phyloP scores from a whole-genome alignment of 768 basidiomycete species.

The Xerocomellus amylosporus region DNA sequence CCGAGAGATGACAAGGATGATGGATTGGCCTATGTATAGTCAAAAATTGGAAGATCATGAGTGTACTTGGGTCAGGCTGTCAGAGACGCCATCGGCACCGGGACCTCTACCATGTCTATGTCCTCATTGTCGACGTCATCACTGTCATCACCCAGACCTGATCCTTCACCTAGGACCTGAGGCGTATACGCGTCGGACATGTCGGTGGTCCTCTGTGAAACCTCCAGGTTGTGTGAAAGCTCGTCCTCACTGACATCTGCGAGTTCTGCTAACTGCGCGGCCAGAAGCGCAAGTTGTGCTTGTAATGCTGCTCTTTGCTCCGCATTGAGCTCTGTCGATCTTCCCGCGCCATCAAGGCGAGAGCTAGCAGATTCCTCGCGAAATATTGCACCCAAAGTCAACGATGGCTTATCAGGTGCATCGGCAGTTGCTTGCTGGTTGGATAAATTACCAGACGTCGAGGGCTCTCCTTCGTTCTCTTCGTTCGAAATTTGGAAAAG shows the following conservation, averaged over 20 bases:
- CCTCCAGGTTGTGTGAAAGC: conserved; percentile 28
- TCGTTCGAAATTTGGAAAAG: conserved; percentile 42
- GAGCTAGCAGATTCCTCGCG: conserved; percentile 5
- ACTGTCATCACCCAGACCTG: conserved; percentile 7
- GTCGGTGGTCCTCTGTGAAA: not conserved
- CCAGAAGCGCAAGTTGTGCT: conserved; percentile 68
- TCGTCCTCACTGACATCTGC: conserved; percentile 42
- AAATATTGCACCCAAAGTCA: not conserved
- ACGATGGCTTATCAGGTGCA: conserved; percentile 6
- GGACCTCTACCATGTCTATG: conserved; percentile 32
- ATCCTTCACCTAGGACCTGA: conserved; percentile 1
- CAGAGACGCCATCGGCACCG: conserved; percentile 20
- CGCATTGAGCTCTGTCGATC: conserved; percentile 32
- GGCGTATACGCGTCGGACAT: not conserved
- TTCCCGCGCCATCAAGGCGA: conserved; percentile 5
- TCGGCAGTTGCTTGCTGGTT: not conserved
- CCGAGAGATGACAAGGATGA: not conserved
- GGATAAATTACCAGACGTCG: conserved; percentile 1
- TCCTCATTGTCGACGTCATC: conserved; percentile 23
- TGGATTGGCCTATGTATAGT: not conserved
- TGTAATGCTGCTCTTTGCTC: conserved; percentile 65
- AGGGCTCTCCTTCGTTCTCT: conserved; percentile 17
- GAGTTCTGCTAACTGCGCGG: conserved; percentile 69
- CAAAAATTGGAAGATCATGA: not conserved
- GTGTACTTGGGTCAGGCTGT: conserved; percentile 5